A percentile compares a stretch with the other conserved stretches of the same genome.
These are phyloP conservation scores for Closterium sp. DNA, from an alignment of 139 green algal genomes.

Conservation along the genomic window DNA sequence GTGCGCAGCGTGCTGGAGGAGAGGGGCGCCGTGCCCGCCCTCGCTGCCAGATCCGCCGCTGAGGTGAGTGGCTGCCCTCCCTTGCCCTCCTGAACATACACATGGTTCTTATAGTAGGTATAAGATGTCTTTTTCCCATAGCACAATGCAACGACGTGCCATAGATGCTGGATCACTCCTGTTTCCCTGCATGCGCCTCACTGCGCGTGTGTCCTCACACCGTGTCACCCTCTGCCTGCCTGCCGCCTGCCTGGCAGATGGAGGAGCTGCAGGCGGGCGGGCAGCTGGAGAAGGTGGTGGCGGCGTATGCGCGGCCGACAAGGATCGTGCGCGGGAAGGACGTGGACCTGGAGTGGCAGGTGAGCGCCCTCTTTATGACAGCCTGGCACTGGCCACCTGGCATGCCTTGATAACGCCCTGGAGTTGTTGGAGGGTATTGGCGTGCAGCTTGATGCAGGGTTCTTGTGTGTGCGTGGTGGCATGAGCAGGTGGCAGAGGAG, in stretches of 20 bases:
- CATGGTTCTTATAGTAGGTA: no score
- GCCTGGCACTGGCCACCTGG: background rate
- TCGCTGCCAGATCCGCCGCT: constrained; percentile 55
- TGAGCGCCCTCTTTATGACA: constrained; percentile 15
- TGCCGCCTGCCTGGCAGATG: constrained; percentile 55
- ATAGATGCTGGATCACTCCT: background rate
- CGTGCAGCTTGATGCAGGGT: background rate
- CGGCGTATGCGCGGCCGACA: constrained; percentile 73
- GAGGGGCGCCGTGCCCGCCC: constrained; percentile 69
- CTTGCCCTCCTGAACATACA: no score
- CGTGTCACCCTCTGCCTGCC: background rate
- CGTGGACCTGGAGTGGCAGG: constrained; percentile 48
- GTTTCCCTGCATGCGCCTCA: background rate
- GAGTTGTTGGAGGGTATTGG: background rate
- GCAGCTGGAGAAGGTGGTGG: constrained; percentile 71
- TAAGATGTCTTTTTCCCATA: background rate
- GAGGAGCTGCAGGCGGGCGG: constrained; percentile 46
- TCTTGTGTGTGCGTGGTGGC: background rate
- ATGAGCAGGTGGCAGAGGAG: constrained; percentile 48
- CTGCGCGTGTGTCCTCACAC: background rate
- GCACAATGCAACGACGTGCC: constrained; percentile 3
- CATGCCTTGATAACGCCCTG: background rate
- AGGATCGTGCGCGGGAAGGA: constrained; percentile 87
- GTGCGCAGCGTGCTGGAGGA: constrained; percentile 85
- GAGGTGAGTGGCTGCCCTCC: background rate